A percentile compares a stretch with the other conserved stretches of the same genome.
Conservation (phyloP, 2,329 filamentous ascomycete species). For the Parasarocladium wereldwijsianum region DNA sequence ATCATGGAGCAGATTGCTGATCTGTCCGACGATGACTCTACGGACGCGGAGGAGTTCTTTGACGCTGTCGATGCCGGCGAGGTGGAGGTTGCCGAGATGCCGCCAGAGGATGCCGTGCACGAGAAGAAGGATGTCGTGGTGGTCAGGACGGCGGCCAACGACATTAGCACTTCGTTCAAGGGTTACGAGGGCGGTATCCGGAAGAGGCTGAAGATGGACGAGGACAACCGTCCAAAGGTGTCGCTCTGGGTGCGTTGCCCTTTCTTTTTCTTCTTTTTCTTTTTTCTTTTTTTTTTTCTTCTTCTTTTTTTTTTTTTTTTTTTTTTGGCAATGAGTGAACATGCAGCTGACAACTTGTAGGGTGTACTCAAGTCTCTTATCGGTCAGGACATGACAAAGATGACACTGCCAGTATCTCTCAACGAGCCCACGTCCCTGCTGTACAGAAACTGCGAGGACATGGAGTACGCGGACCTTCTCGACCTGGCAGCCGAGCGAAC, state of each 20-base stretch:
- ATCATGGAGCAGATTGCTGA: conserved; percentile 57
- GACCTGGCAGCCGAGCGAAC: conserved; percentile 73
- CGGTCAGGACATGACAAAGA: conserved; percentile 99
- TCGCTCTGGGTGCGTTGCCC: conserved; percentile 70
- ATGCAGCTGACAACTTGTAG: conserved; percentile 30
- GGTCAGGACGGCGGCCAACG: conserved; percentile 28
- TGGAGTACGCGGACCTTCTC: conserved; percentile 92
- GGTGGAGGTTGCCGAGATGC: conserved; percentile 63
- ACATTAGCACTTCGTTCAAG: conserved; percentile 65
- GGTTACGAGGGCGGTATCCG: conserved; percentile 88
- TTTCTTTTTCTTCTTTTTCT: not conserved
- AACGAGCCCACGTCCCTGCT: conserved; percentile 95
- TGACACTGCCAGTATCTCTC: conserved; percentile 96
- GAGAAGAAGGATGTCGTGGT: conserved; percentile 23
- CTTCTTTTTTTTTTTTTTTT: not conserved
- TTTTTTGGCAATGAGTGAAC: not conserved
- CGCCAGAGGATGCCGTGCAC: conserved; percentile 28
- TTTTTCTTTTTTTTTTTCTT: not conserved
- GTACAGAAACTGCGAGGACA: conserved; percentile 89
- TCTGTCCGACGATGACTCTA: conserved; percentile 67
- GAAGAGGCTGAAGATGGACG: conserved; percentile 70
- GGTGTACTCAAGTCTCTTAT: conserved; percentile 98
- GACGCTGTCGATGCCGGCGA: conserved; percentile 91
- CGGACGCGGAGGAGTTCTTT: conserved; percentile 86
- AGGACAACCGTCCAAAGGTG: conserved; percentile 84